These are phyloP conservation scores for Talaromyces proteolyticus DNA, from an alignment of 495 filamentous ascomycete species.

Conservation along the genomic window DNA sequence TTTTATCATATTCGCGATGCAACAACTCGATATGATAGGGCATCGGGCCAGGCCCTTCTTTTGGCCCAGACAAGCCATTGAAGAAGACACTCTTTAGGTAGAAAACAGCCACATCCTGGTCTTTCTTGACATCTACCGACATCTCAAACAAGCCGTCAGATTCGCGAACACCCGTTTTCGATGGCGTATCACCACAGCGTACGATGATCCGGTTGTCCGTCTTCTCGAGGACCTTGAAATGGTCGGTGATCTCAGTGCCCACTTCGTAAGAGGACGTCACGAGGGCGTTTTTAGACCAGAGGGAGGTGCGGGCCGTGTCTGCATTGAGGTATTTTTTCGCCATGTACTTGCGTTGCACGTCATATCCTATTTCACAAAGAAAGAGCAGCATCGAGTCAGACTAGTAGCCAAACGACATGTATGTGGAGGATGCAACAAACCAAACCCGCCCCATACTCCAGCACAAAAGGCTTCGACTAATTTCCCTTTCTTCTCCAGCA, in stretches of 20 bases:
- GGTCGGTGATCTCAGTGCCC: constrained; percentile 64
- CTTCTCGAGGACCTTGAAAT: constrained; percentile 71
- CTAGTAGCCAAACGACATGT: too few species aligned
- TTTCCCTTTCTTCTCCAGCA: constrained; percentile 55
- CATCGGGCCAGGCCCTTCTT: constrained; percentile 44
- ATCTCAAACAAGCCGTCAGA: constrained; percentile 70
- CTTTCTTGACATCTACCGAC: constrained; percentile 52
- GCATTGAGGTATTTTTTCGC: constrained; percentile 56
- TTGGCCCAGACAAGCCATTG: constrained; percentile 42
- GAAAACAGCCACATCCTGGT: constrained; percentile 56
- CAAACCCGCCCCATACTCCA: constrained; percentile 61
- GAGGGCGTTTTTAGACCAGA: constrained; percentile 57
- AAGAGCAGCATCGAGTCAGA: not conserved
- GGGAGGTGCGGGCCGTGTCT: constrained; percentile 54
- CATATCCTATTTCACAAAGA: constrained; percentile 43
- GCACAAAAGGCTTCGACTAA: constrained; percentile 58
- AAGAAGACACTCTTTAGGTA: constrained; percentile 63
- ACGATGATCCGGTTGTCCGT: constrained; percentile 53
- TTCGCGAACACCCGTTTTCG: constrained; percentile 46
- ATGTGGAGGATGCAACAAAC: too few species aligned
- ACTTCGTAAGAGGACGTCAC: constrained; percentile 47
- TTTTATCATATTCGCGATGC: constrained; percentile 60
- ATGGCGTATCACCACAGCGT: constrained; percentile 62
- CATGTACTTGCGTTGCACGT: constrained; percentile 54
- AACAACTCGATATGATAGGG: constrained; percentile 46